Conservation (phyloP, 441 rosid species). For the Populus trichocarpa region DNA sequence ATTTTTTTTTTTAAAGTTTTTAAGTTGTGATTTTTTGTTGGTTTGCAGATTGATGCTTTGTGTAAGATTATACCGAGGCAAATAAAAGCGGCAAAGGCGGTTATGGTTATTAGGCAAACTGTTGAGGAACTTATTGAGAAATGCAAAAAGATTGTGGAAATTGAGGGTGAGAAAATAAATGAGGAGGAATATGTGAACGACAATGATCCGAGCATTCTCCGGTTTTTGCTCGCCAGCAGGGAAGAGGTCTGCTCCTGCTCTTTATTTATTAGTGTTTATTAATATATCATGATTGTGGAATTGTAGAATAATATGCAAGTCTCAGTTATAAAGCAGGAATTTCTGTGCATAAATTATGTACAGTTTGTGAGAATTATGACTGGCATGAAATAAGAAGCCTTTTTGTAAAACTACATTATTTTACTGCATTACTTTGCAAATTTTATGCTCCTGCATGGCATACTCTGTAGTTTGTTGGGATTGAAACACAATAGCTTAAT, state of each 20-base stretch:
- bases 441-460: background rate
- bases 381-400: background rate
- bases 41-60: slow-evolving; percentile 52
- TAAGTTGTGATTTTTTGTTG: background rate
- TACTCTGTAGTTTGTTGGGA: background rate
- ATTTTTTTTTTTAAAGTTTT: slow-evolving; percentile 7
- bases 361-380: background rate
- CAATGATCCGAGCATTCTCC: slow-evolving; percentile 83
- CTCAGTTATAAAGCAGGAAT: background rate
- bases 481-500: slow-evolving; percentile 18
- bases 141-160: slow-evolving; percentile 87
- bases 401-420: background rate
- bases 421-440: background rate
- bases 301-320: background rate
- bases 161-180: slow-evolving; percentile 78
- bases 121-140: slow-evolving; percentile 82
- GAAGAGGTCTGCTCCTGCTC: slow-evolving; percentile 61
- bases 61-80: slow-evolving; percentile 90
- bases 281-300: background rate
- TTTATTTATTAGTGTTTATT: background rate
- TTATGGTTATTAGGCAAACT: slow-evolving; percentile 56
- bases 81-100: slow-evolving; percentile 86
- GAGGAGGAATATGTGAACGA: slow-evolving; percentile 94
- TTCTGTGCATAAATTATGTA: background rate
- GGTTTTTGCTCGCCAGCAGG: slow-evolving; percentile 91